Base-by-base conservation (phyloP, 129 eudicot genomes). In the Pseudognaphalium luteoalbum region DNA sequence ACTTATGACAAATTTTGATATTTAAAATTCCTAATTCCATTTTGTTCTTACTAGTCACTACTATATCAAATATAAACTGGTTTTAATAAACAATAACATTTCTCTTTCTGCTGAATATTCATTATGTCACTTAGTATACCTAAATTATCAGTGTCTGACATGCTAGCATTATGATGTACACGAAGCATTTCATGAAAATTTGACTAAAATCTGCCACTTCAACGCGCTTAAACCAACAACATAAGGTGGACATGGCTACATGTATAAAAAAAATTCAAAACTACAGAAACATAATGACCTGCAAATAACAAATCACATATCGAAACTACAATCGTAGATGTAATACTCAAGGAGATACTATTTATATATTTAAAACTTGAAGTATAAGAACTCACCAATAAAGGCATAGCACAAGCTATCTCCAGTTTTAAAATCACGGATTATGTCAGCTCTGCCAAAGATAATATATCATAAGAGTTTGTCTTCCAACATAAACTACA, bases 371-470 rank as follows among this genome's bases (percentile, higher is more conserved):
- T 32, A 63, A 1, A 17, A 14, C n/a, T 67, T 7, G 6, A 63
- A 66, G 42, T 28, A 65, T 47, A 63, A 52, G 16, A 22, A 81
- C 96, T 85, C 73, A 91, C 97, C 99, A 58, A 95, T 85, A 79
- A 95, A 95, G 64, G 99, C 99, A 82, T 95, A 95, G 88, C 99
- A 95, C 76, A 91, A 77, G 73, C 99, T 95, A 78, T 91, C 97
- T 29, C 96, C 96, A 57, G 99, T 95, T 87, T 91, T 95, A 17
- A 37, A 88, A 82, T 95, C 99, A 29, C 99, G 94, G 73, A 95
- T 95, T 71, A 95, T 76, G 56, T 95, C 96, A 78, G 99, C 96
- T 60, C 98, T 93, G 91, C 78, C 56, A 66, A 44, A 68, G 44
- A 70, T n/a, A 12, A 66, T 56, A 73, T 8, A 65, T 71, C 20